Evolutionary conservation across 2,329 filamentous ascomycete species (phyloP), one percentile per base, ranked within the genome.

Genomic region (Alternaria solani): DNA sequence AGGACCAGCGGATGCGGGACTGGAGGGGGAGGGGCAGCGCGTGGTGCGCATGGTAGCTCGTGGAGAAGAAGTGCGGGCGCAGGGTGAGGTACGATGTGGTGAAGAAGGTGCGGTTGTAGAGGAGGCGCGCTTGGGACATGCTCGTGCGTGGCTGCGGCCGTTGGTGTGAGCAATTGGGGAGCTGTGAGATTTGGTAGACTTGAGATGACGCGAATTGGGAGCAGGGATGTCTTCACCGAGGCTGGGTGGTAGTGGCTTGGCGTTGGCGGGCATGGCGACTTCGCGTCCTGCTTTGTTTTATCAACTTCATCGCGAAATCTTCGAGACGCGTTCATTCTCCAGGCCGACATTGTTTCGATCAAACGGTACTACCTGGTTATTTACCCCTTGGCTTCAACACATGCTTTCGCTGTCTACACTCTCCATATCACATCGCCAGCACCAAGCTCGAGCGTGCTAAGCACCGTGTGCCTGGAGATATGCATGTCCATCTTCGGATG

Each of bases 1-100:
- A 75, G 2, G 69, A 68, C 60, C 67, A 66, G 49, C 71, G 72
- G 34, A 74, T 73, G 23, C 68, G 67, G 47, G 68, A 59, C 48
- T 68, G 68, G 38, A 66, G 59, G 39, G 64, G 57, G 54, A 70
- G 55, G 39, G 66, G 66, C 12, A 63, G 51, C 16, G 62, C 41
- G 51, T 61, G 61, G 23, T 49, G 62, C 20, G 55, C 46, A 42
- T 60, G 25, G 53, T 49, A 62, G 46, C 32, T 49, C 16, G 25
- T 39, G 36, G 36, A 38, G 30, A 42, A 58, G 32, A 41, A 34
- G 38, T 49, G 32, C 51, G 51, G 46, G 51, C 53, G 46, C 46
- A 26, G 34, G 56, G 34, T 8, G 12, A 36, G 57, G 25, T 43
- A 47, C 0, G 54, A 49, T 44, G 47, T 7, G 53, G 30, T 59